Base-by-base conservation (phyloP, 2,329 filamentous ascomycete species). In the Pseudogymnoascus sp. region DNA sequence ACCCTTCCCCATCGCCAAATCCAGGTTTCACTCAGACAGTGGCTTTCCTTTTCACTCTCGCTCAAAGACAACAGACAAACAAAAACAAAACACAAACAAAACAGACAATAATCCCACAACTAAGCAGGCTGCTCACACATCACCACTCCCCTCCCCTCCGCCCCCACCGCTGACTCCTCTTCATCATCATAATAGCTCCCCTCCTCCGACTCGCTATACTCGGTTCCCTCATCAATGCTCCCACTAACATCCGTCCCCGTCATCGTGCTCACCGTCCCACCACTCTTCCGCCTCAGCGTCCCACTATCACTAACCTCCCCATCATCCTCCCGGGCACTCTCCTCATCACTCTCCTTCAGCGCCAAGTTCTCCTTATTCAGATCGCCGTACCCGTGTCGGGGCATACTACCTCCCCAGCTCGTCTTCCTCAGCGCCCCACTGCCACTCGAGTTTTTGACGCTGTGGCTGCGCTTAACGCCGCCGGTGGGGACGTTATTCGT, bases 391-490 rank as follows among this genome's bases (percentile, higher is more conserved):
- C 73, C 34, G 36, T 70, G 69, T 23, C 68, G 63, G 61, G 65
- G 69, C 1, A 70, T 14, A 5, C 75, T 78, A 14, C 82, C 83
- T 31, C 82, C 85, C 88, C 88, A 91, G 71, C 88, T 91, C 47
- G 81, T 79, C 76, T 92, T 91, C 59, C 89, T 81, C 57, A 84
- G 73, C 0, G 78, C 77, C 26, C 80, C 79, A 1, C 73, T 72
- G 10, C 75, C 76, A 36, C 76, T 78, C 29, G 85, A 81, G 21
- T 84, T 85, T 69, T 89, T 87, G 68, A 91, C 88, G 64, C 89
- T 92, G 73, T 93, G 88, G 73, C 88, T 93, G 65, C 90, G 83
- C 77, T 88, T 88, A 68, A 96, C 80, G 57, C 84, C 85, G 18
- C 84, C 82, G 6, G 77, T 78, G 71, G 63, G 73, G 36, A 84